Evolutionary conservation across 768 basidiomycete genomes (phyloP), one percentile per base, ranked within the genome.

Genomic region (Termitomyces sp.): DNA sequence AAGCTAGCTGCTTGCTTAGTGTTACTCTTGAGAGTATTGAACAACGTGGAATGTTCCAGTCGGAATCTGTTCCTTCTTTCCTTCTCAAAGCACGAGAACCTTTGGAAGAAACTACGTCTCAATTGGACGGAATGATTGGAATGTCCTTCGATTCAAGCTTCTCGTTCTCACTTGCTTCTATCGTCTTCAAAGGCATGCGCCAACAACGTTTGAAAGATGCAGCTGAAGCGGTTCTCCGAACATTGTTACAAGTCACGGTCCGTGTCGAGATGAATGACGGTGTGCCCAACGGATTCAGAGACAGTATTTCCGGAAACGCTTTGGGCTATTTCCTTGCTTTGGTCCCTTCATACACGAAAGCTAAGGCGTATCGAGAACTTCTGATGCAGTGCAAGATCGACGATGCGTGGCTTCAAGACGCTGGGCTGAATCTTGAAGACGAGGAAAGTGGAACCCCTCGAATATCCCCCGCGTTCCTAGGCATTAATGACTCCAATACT

Each of bases 131-230:
- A 38, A 71, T 87, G 44, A 74, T 91, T 16, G 82, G 84, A 40
- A 72, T 96, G 28, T 90, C 88, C 0, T 95, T 94, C 72, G 87
- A 89, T 24, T 70, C 75, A 0, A 87, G 77, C 68, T 89, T 93
- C 72, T 90, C 90, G 7, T 92, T 95, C 71, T 86, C 89, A 13
- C 71, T 97, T 20, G 86, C 92, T 1, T 78, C 90, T 0, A 80
- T 92, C 62, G 83, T 96, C 48, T 91, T 94, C 80, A 94, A 94
- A 67, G 93, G 92, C 42, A 73, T 94, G 56, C 84, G 93, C 26
- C 85, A 87, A 63, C 77, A 83, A 2, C 75, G 78, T 3, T 78
- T 92, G 61, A 82, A 75, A 53, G 82, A 83, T 7, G 77, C 83
- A 13, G 85, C 88, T 2, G 81, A 83, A 61, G 75, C 74, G 4